Evolutionary conservation across 208 protist genomes (phyloP), one percentile per base, ranked within the genome.

Genomic region (Strigomonas galati): DNA sequence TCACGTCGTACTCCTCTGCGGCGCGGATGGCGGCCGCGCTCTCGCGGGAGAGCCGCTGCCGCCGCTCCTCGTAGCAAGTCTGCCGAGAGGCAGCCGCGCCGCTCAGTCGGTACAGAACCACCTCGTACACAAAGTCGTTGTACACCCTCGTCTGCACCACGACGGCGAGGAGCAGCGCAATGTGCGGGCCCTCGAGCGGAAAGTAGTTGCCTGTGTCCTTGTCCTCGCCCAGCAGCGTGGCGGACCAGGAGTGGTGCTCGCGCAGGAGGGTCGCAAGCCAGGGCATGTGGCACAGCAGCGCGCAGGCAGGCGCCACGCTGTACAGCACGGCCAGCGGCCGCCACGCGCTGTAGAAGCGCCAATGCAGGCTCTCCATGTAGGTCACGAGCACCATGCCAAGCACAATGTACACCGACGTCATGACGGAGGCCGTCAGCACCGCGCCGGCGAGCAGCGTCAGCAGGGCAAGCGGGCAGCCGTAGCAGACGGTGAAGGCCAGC

Each of bases 121-220:
- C 66, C 15, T 27, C 51, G 37, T 69, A 81, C 17, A 66, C 49
- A 40, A 78, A 81, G 26, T 76, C 71, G 40, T 60, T 57, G 26
- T 78, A 81, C 37, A 81, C 46, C 5, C 67, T 62, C 12, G 76
- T 74, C 52, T 81, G 76, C 37, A 78, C n/a, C 24, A 58, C 32
- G 14, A 81, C 67, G 30, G 53, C 44, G 55, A 78, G 71, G 9
- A 81, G 51, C 44, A 81, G 62, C 23, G 66, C 7, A 7, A 77
- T 48, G 28, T 74, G 67, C 17, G 51, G 17, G 5, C 30, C 3
- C 54, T 7, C 71, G 69, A 21, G 69, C 21, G 28, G 15, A 46
- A 49, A 71, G 67, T 28, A 53, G 23, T 17, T 12, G 35, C 35
- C 35, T 4, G 35, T 40, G 54, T 31, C 4, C 24, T 3, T 24